phyloP scores from a whole-genome alignment of 73 alveolate genomes.

The Diophrys appendiculata region DNA sequence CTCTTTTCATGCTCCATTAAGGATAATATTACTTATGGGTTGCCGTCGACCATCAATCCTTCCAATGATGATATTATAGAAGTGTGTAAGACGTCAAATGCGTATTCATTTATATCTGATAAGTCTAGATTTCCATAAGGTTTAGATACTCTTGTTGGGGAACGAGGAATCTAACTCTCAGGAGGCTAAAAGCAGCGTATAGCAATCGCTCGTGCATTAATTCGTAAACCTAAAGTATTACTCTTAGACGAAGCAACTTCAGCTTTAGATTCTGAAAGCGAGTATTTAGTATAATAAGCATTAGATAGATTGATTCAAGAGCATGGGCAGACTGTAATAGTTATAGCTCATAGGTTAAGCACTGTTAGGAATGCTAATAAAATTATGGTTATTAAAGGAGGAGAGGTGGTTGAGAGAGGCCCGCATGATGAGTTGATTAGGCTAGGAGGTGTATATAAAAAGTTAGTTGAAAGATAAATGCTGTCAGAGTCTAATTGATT shows the following conservation, averaged over 20 bases:
- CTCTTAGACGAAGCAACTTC: constrained; percentile 92
- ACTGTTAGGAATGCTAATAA: constrained; percentile 39
- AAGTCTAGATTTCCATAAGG: constrained; percentile 45
- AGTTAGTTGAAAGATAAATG: not conserved
- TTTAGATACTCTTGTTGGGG: constrained; percentile 70
- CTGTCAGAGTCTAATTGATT: too few species aligned
- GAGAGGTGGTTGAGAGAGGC: constrained; percentile 69
- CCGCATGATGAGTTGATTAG: constrained; percentile 30
- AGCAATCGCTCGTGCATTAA: constrained; percentile 86
- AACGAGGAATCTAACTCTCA: constrained; percentile 75
- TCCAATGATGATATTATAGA: constrained; percentile 63
- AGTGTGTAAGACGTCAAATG: constrained; percentile 62
- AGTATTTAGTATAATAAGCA: constrained; percentile 49
- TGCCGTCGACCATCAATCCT: constrained; percentile 15
- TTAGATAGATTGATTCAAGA: constrained; percentile 6
- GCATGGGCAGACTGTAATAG: constrained; percentile 65
- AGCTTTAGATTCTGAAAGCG: constrained; percentile 74
- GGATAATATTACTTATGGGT: constrained; percentile 76
- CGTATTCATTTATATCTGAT: constrained; percentile 47
- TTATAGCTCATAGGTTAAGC: constrained; percentile 78
- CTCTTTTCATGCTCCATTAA: constrained; percentile 61
- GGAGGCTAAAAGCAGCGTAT: constrained; percentile 90
- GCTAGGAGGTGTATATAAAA: not conserved
- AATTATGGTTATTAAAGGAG: constrained; percentile 32
- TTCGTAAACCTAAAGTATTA: constrained; percentile 73